Percentiles rank a stretch among this genome's conserved stretches.
phyloP scores from a whole-genome alignment of 768 basidiomycete genomes.

The Cantharellus cinnabarinus region DNA sequence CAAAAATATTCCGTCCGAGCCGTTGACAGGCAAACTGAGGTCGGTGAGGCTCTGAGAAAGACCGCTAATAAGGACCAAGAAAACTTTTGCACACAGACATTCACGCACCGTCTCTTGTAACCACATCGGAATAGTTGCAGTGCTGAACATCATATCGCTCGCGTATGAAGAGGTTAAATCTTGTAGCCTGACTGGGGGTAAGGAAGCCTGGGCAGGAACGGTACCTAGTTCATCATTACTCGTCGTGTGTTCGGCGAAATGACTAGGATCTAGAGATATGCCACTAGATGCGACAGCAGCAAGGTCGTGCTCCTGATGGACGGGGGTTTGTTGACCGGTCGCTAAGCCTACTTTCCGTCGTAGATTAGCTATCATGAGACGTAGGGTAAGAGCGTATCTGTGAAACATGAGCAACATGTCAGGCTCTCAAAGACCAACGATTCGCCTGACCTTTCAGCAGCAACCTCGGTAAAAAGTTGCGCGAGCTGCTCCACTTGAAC shows the following conservation, averaged over 20 bases:
- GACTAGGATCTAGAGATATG: no score
- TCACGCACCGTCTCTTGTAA: slow-evolving; percentile 65
- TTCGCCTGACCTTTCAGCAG: slow-evolving; percentile 54
- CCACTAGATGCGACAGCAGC: no score
- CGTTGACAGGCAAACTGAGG: slow-evolving; percentile 78
- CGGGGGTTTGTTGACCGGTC: slow-evolving; percentile 16
- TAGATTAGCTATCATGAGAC: slow-evolving; percentile 84
- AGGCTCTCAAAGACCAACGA: neutral
- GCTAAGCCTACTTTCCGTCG: slow-evolving; percentile 59
- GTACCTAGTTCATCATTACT: no score
- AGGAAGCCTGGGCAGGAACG: neutral
- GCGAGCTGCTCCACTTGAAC: slow-evolving; percentile 79
- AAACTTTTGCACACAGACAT: neutral
- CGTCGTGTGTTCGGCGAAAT: no score
- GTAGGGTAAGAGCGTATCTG: slow-evolving; percentile 75
- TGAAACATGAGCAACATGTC: neutral
- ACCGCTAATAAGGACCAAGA: neutral
- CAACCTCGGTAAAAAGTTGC: slow-evolving; percentile 76
- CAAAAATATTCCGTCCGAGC: slow-evolving; percentile 78
- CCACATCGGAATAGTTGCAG: slow-evolving; percentile 74
- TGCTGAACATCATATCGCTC: slow-evolving; percentile 35
- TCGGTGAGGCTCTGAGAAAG: slow-evolving; percentile 55
- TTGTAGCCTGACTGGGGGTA: slow-evolving; percentile 42
- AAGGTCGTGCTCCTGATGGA: slow-evolving; percentile 12
- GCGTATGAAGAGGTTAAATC: slow-evolving; percentile 69